Evolutionary conservation across 768 basidiomycete genomes (phyloP).

Genomic region (Pleurotus pulmonarius): DNA sequence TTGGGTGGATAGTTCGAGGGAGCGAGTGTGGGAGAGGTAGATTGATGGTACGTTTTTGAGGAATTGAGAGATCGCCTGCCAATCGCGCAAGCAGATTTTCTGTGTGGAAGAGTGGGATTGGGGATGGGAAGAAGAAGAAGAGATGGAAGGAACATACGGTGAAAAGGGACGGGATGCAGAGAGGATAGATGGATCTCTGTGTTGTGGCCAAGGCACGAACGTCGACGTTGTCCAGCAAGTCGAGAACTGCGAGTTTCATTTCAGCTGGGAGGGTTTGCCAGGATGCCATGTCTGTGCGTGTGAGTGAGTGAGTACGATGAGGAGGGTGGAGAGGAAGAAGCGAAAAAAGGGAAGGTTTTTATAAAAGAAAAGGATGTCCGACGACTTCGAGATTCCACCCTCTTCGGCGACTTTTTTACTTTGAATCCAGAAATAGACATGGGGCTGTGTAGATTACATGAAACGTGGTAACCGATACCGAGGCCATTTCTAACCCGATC

Average conservation of each 20-base stretch:
- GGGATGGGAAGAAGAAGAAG: conserved; percentile 5
- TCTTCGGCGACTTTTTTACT: no score
- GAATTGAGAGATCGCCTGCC: conserved; percentile 47
- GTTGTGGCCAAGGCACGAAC: conserved; percentile 45
- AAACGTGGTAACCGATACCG: no score
- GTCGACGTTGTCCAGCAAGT: conserved; percentile 39
- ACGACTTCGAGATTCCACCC: background rate
- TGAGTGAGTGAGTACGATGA: conserved; percentile 12
- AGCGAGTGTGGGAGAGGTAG: conserved; percentile 50
- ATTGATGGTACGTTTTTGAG: conserved; percentile 49
- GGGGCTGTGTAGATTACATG: no score
- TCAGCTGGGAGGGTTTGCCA: conserved; percentile 66
- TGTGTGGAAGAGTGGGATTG: no score
- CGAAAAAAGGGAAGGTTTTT: background rate
- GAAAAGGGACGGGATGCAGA: conserved; percentile 58
- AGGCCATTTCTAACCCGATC: no score
- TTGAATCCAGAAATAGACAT: no score
- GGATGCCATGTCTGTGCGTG: conserved; percentile 18
- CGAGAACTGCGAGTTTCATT: conserved; percentile 58
- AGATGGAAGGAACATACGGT: conserved; percentile 33
- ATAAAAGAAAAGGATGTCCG: background rate
- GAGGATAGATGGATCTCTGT: conserved; percentile 44
- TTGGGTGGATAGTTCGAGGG: conserved; percentile 45
- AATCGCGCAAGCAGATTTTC: conserved; percentile 28
- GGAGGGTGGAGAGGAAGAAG: conserved; percentile 9